Evolutionary conservation across 1,284 basidiomycete genomes (phyloP), one percentile per base, ranked within the genome.

Genomic region (Schizopora paradoxa): DNA sequence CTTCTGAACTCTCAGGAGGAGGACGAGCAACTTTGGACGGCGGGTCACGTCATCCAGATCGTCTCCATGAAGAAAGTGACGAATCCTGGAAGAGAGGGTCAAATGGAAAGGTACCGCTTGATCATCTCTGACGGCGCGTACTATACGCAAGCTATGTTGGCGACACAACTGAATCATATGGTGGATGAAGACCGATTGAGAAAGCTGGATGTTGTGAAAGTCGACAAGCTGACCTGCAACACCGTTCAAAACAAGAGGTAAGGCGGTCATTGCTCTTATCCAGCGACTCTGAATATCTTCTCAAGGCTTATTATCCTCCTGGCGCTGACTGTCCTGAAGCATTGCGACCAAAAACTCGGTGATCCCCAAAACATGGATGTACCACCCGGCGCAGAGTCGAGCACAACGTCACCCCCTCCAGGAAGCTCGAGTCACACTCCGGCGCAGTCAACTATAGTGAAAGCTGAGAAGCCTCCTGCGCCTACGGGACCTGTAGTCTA

Each of bases 61-160:
- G 76, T 96, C 37, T 88, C 82, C 38, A 78, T 92, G 52, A 93
- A 90, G 65, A 82, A 80, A 58, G 83, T 94, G 35, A 67, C 67
- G 19, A 73, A 65, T 58, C 67, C 60, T 53, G 60, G 70, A 57
- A 50, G 52, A 11, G 52, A 45, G 58, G 65, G 66, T 63, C 37
- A 63, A 21, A 54, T 69, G 32, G 82, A 85, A 57, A 71, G 86
- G 51, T 83, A 77, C 63, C 78, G 85, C 49, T 73, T 86, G 48
- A 83, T 88, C 57, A 66, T 88, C 26, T 87, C 86, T 1, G 93
- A 96, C 62, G 91, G 93, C 36, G 67, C 73, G 26, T 67, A 88
- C 58, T 94, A 89, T 61, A 73, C 89, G 43, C 93, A 95, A 64
- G 84, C 89, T 25, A 98, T 99, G 96, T 74, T 99, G 31, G 91